phyloP scores from a whole-genome alignment of 805 yeast species.

The Wickerhamiella kazuoi region DNA sequence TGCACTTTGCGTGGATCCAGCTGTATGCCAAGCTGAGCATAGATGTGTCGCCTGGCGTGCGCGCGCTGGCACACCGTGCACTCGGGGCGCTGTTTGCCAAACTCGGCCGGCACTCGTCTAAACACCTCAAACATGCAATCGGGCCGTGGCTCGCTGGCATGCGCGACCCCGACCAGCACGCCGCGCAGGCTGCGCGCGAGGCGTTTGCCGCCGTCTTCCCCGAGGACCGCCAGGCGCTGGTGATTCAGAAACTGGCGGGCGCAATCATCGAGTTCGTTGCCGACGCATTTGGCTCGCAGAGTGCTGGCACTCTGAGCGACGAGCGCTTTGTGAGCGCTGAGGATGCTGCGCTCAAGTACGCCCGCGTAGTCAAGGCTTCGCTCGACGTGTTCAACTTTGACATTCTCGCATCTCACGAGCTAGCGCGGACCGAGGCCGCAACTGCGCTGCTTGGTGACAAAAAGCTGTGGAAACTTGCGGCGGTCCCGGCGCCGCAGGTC shows the following conservation, averaged over 20 bases:
- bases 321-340: slow-evolving; percentile 49
- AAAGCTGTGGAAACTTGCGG: slow-evolving; percentile 29
- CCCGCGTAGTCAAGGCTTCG: slow-evolving; percentile 35
- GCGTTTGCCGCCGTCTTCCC: slow-evolving; percentile 39
- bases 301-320: slow-evolving; percentile 51
- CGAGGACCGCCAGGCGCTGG: slow-evolving; percentile 32
- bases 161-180: slow-evolving; percentile 52
- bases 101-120: slow-evolving; percentile 40
- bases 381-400: slow-evolving; percentile 16
- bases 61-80: slow-evolving; percentile 43
- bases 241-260: slow-evolving; percentile 42
- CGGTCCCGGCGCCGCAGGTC: slow-evolving; percentile 25
- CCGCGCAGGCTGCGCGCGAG: slow-evolving; percentile 31
- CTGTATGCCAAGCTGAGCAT: slow-evolving; percentile 62
- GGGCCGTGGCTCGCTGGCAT: slow-evolving; percentile 60
- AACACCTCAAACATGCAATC: slow-evolving; percentile 50
- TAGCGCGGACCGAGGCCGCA: slow-evolving; percentile 4
- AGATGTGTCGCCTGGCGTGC: slow-evolving; percentile 49
- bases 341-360: slow-evolving; percentile 48
- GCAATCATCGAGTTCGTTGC: slow-evolving; percentile 39
- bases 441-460: slow-evolving; percentile 26
- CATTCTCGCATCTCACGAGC: not conserved
- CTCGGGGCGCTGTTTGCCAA: slow-evolving; percentile 36
- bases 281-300: slow-evolving; percentile 38
- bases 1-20: slow-evolving; percentile 53